A percentile compares a stretch with the other conserved stretches of the same genome.
phyloP scores from a whole-genome alignment of 495 filamentous ascomycete species.

The Podospora fimiseda region DNA sequence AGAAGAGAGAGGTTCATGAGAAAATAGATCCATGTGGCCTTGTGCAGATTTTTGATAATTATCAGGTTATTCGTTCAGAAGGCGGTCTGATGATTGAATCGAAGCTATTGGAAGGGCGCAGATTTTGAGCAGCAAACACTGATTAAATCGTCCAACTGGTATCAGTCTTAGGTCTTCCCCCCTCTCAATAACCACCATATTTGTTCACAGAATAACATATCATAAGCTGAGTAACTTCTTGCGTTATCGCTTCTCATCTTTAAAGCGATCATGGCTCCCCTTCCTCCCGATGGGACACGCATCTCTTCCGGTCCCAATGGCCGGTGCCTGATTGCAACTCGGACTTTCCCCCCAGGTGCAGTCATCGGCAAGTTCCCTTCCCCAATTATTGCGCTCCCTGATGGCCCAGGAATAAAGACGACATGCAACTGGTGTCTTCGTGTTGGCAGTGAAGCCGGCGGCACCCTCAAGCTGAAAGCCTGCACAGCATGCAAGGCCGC shows the following conservation, averaged over 20 bases:
- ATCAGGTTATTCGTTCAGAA: too few species aligned
- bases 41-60: too few species aligned
- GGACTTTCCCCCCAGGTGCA: constrained; percentile 31
- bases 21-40: too few species aligned
- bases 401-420: constrained; percentile 24
- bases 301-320: constrained; percentile 8
- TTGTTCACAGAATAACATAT: neutral
- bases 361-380: constrained; percentile 34
- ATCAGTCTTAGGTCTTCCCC: too few species aligned
- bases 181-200: neutral
- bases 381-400: constrained; percentile 40
- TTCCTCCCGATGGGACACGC: constrained; percentile 8
- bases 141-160: too few species aligned
- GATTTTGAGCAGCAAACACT: neutral
- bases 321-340: constrained; percentile 32
- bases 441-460: constrained; percentile 6
- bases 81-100: too few species aligned
- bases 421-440: constrained; percentile 41
- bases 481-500: constrained; percentile 46
- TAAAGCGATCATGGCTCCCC: constrained; percentile 15
- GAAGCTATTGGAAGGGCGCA: too few species aligned
- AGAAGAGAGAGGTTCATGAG: too few species aligned
- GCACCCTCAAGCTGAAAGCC: constrained; percentile 25
- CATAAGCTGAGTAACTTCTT: neutral
- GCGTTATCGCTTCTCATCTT: too few species aligned